Evolutionary conservation across 1,139 yeast species (phyloP).

Genomic region (Hansenula sp.): DNA sequence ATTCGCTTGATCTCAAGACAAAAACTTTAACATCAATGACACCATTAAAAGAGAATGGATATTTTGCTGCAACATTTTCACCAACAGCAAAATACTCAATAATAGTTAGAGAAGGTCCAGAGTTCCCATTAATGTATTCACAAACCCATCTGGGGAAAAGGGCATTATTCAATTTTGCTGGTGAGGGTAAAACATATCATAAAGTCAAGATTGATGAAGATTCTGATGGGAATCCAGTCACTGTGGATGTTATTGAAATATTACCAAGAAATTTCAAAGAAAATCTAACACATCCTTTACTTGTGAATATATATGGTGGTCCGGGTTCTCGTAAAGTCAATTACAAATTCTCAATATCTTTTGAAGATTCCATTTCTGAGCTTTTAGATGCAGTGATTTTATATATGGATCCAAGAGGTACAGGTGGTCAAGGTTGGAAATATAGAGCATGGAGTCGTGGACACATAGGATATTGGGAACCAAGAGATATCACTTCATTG

Average conservation of each 20-base stretch:
- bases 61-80: slow-evolving; percentile 55
- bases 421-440: slow-evolving; percentile 74
- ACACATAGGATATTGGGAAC: slow-evolving; percentile 71
- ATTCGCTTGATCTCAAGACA: slow-evolving; percentile 34
- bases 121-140: slow-evolving; percentile 53
- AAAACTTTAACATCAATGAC: slow-evolving; percentile 38
- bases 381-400: slow-evolving; percentile 60
- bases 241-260: slow-evolving; percentile 60
- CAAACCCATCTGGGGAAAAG: slow-evolving; percentile 7
- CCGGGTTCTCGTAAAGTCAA: slow-evolving; percentile 72
- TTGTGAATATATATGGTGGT: slow-evolving; percentile 81
- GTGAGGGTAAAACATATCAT: slow-evolving; percentile 48
- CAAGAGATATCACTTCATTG: slow-evolving; percentile 62
- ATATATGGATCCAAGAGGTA: slow-evolving; percentile 81
- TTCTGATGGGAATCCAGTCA: slow-evolving; percentile 25
- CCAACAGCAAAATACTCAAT: slow-evolving; percentile 50
- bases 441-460: slow-evolving; percentile 57
- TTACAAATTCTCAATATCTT: slow-evolving; percentile 47
- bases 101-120: slow-evolving; percentile 64
- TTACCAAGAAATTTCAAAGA: slow-evolving; percentile 62
- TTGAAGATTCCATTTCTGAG: slow-evolving; percentile 62
- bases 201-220: slow-evolving; percentile 38
- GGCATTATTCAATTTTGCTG: slow-evolving; percentile 29
- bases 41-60: slow-evolving; percentile 47
- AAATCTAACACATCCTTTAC: slow-evolving; percentile 53